Evolutionary conservation across 2,329 filamentous ascomycete genomes (phyloP), one percentile per base, ranked within the genome.

Genomic region (Trichoderma guizhouense): DNA sequence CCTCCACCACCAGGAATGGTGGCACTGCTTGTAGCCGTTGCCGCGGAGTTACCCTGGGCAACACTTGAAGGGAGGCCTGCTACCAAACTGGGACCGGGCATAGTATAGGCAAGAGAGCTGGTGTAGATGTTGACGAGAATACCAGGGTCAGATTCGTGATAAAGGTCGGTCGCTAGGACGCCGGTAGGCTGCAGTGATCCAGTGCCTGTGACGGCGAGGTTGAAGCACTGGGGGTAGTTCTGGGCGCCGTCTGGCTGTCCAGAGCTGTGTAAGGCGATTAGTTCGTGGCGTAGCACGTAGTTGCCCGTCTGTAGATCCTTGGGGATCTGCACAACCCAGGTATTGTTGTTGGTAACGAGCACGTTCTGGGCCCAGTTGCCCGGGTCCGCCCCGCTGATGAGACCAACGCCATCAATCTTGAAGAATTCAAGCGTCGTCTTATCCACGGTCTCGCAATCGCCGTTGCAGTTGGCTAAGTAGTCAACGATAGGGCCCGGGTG

Each of bases 221-320:
- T 86, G 72, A 86, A 79, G 76, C 86, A 88, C 79, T 87, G 84
- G 12, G 86, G 85, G 74, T 88, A 88, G 72, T 83, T 82, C 78
- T 88, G 86, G 2, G 86, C 86, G 61, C 83, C 83, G 7, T 81
- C 75, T 34, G 75, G 66, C 51, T 83, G 79, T 3, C 76, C 79
- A 18, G 85, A 85, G 39, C 80, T 82, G 79, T 88, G 86, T 6
- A 88, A 83, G 24, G 84, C 86, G 70, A 88, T 87, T 73, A 87
- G 86, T 76, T 88, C 86, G 75, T 88, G 85, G 8, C 86, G 84
- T 47, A 88, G 81, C 62, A 88, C 85, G 72, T 88, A 88, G 79
- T 87, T 86, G 1, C 86, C 86, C 7, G 84, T 76, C 1, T 81
- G 82, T 39, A 88, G 82, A 73, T 79, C 79, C 68, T 79, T 76